A percentile compares a stretch with the other conserved stretches of the same genome.
phyloP scores from a whole-genome alignment of 2,329 filamentous ascomycete species.

The Colletotrichum endophyticum region DNA sequence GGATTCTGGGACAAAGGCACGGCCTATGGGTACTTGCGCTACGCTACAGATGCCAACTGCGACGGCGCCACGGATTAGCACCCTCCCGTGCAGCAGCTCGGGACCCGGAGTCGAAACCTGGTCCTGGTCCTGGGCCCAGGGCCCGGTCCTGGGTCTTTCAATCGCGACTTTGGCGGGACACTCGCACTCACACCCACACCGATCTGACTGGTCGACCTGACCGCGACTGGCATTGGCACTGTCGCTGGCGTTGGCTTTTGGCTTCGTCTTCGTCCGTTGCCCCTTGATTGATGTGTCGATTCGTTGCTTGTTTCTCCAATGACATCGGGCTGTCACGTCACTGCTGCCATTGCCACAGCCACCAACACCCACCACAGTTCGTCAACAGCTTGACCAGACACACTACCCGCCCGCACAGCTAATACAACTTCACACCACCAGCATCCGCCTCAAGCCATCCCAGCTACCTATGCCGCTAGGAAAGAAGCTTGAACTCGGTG shows the following conservation, averaged over 20 bases:
- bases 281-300: not conserved
- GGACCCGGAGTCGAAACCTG: conserved; percentile 5
- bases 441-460: not conserved
- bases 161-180: not conserved
- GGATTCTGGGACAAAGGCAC: not conserved
- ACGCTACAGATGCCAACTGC: not conserved
- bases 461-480: not conserved
- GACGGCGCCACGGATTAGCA: conserved; percentile 13
- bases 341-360: not conserved
- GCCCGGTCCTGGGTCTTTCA: not conserved
- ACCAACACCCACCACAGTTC: not conserved
- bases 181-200: not conserved
- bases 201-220: not conserved
- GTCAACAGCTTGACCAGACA: not conserved
- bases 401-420: not conserved
- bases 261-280: not conserved
- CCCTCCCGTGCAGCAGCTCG: conserved; percentile 10
- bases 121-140: not conserved
- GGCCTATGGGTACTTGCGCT: not conserved
- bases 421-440: not conserved
- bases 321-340: conserved; percentile 7
- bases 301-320: conserved; percentile 6
- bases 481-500: conserved; percentile 16
- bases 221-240: not conserved
- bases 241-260: not conserved